Percentiles rank a stretch among this genome's conserved stretches.
Evolutionary conservation across 257 asterid genomes (phyloP).

Genomic region (Plectranthus barbatus): DNA sequence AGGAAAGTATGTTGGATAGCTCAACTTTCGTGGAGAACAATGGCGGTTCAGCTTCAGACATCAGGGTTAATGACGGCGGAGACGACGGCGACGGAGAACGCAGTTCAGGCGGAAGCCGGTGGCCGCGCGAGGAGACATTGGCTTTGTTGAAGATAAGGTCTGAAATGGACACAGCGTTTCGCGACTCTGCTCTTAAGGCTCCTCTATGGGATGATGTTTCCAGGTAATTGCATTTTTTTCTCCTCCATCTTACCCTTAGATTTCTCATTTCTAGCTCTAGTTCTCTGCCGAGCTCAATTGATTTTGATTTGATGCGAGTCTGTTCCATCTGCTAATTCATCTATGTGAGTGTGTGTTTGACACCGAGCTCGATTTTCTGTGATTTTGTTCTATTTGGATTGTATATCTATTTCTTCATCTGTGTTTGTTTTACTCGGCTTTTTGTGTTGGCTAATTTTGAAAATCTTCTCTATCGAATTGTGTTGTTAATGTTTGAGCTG

Average conservation of each 20-base stretch:
- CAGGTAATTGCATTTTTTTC: slow-evolving; percentile 27
- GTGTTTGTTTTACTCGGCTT: too few species aligned
- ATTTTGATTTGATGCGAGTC: not conserved
- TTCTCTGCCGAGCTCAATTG: not conserved
- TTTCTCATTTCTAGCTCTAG: not conserved
- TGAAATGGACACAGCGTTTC: slow-evolving; percentile 65
- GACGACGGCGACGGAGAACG: slow-evolving; percentile 34
- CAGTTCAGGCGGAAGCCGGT: slow-evolving; percentile 40
- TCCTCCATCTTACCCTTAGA: not conserved
- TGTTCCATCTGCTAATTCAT: not conserved
- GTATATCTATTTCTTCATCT: too few species aligned
- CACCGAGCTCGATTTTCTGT: too few species aligned
- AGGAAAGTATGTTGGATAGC: slow-evolving; percentile 28
- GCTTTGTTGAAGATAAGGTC: slow-evolving; percentile 76
- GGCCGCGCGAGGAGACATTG: slow-evolving; percentile 77
- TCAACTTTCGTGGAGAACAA: slow-evolving; percentile 26
- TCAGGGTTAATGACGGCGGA: slow-evolving; percentile 24
- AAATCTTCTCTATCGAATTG: not conserved
- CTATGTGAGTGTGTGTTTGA: not conserved
- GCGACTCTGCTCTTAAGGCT: slow-evolving; percentile 48
- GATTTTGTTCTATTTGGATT: too few species aligned
- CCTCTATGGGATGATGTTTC: slow-evolving; percentile 84
- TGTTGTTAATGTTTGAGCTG: too few species aligned
- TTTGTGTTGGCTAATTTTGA: not conserved
- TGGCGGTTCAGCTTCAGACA: slow-evolving; percentile 24